These are phyloP conservation scores for Aspergillus hortae DNA, from an alignment of 2,329 filamentous ascomycete genomes.

Conservation along the genomic window DNA sequence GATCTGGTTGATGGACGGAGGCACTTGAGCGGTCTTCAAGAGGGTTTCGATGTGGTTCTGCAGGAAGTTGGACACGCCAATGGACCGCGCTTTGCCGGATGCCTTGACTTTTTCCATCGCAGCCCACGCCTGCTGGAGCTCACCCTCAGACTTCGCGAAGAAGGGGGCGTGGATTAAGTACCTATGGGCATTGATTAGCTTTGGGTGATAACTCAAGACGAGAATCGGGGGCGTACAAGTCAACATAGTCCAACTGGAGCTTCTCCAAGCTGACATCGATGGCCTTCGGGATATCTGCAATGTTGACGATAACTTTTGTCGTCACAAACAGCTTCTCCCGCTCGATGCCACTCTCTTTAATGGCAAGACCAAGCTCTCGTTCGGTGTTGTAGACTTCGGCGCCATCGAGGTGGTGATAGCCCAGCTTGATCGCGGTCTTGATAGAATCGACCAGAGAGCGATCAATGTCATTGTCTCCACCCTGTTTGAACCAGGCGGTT, in stretches of 20 bases:
- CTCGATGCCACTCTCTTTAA: slow-evolving; percentile 44
- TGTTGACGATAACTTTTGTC: slow-evolving; percentile 55
- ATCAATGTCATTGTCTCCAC: slow-evolving; percentile 48
- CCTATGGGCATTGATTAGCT: slow-evolving; percentile 26
- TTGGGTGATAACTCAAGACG: not conserved
- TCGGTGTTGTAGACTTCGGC: slow-evolving; percentile 56
- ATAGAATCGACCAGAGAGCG: slow-evolving; percentile 52
- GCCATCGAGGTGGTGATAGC: slow-evolving; percentile 61
- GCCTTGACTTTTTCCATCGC: slow-evolving; percentile 57
- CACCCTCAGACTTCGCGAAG: slow-evolving; percentile 51
- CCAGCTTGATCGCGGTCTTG: slow-evolving; percentile 56
- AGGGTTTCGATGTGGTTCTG: slow-evolving; percentile 53
- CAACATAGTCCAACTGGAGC: slow-evolving; percentile 59
- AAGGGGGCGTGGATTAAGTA: slow-evolving; percentile 63
- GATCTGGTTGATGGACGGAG: slow-evolving; percentile 37
- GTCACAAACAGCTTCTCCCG: slow-evolving; percentile 51
- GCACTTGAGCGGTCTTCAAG: slow-evolving; percentile 40
- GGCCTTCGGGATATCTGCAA: slow-evolving; percentile 54
- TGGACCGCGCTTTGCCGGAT: slow-evolving; percentile 57
- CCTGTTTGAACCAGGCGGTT: slow-evolving; percentile 61
- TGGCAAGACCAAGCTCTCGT: slow-evolving; percentile 46
- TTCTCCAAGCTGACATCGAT: slow-evolving; percentile 57
- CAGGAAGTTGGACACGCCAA: slow-evolving; percentile 62
- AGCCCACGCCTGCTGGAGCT: slow-evolving; percentile 58
- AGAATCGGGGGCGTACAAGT: slow-evolving; percentile 47